These are phyloP conservation scores for Phascolomyces articulosus DNA, from an alignment of 371 early-diverging fungal species.

Conservation along the genomic window DNA sequence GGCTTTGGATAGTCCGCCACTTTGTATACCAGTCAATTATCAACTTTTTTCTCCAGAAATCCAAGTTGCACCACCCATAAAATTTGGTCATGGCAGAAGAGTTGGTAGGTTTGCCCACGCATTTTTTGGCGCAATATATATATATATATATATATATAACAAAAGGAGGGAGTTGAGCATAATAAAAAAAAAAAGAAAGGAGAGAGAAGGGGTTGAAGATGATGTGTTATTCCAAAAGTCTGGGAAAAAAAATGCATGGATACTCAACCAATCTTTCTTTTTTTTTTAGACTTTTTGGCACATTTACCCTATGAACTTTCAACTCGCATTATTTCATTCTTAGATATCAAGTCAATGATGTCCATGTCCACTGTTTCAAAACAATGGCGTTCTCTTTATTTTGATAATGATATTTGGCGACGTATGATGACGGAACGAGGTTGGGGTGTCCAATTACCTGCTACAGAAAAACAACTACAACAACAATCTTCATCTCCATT, in stretches of 20 bases:
- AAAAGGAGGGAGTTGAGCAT: not conserved
- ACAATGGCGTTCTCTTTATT: slow-evolving; percentile 13
- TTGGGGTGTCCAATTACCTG: slow-evolving; percentile 11
- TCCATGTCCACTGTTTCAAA: slow-evolving; percentile 9
- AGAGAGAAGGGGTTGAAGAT: not conserved
- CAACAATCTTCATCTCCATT: too few species aligned
- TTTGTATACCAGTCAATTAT: not conserved
- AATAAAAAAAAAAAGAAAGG: not conserved
- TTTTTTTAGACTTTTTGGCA: slow-evolving; percentile 17
- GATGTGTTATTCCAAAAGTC: too few species aligned
- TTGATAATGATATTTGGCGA: slow-evolving; percentile 23
- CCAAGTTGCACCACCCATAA: not conserved
- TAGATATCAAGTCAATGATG: slow-evolving; percentile 16
- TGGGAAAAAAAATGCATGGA: too few species aligned
- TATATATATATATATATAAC: too few species aligned
- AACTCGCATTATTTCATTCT: slow-evolving; percentile 12
- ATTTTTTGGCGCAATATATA: too few species aligned
- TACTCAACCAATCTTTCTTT: not conserved
- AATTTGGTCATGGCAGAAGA: not conserved
- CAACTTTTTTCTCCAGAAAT: not conserved
- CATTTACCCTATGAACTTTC: slow-evolving; percentile 25
- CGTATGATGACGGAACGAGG: slow-evolving; percentile 13
- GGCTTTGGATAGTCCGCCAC: not conserved
- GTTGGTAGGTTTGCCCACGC: not conserved
- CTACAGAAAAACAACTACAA: not conserved